Percentiles rank a stretch among this genome's conserved stretches.
phyloP scores from a whole-genome alignment of 208 protist genomes.

The Crithidia bombi region DNA sequence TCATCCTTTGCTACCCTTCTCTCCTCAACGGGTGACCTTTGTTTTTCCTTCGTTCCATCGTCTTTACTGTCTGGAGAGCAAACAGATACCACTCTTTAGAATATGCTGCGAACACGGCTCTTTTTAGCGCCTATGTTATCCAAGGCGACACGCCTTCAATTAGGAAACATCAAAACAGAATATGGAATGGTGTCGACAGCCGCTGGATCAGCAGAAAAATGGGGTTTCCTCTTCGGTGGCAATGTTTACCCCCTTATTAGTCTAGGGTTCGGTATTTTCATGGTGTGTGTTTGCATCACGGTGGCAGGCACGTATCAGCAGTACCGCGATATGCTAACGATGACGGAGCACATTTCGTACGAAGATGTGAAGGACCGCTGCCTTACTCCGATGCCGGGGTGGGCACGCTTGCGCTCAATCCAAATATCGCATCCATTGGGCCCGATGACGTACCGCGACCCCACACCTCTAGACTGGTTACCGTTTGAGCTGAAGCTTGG shows the following conservation, averaged over 20 bases:
- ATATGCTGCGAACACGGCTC: conserved; percentile 32
- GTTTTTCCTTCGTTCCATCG: neutral
- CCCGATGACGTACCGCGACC: conserved; percentile 79
- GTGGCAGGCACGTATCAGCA: conserved; percentile 75
- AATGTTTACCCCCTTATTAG: conserved; percentile 72
- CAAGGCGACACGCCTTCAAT: conserved; percentile 84
- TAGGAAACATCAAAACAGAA: conserved; percentile 91
- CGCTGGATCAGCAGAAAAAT: conserved; percentile 87
- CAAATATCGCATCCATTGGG: conserved; percentile 70
- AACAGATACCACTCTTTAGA: conserved; percentile 1
- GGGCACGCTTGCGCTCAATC: conserved; percentile 68
- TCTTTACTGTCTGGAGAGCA: neutral
- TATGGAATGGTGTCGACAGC: conserved; percentile 83
- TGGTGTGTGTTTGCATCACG: conserved; percentile 41
- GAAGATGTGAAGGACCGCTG: conserved; percentile 90
- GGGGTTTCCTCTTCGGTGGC: conserved; percentile 79
- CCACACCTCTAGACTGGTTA: conserved; percentile 90
- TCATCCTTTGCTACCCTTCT: neutral
- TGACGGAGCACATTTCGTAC: conserved; percentile 87
- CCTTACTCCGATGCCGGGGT: conserved; percentile 88
- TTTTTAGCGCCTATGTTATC: conserved; percentile 74
- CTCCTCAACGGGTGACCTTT: too few species aligned
- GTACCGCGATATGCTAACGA: conserved; percentile 86
- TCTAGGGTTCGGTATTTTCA: conserved; percentile 37
- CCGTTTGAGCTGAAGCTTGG: conserved; percentile 91